Evolutionary conservation across 2,329 filamentous ascomycete species (phyloP).

Genomic region (Diplodia mutila): DNA sequence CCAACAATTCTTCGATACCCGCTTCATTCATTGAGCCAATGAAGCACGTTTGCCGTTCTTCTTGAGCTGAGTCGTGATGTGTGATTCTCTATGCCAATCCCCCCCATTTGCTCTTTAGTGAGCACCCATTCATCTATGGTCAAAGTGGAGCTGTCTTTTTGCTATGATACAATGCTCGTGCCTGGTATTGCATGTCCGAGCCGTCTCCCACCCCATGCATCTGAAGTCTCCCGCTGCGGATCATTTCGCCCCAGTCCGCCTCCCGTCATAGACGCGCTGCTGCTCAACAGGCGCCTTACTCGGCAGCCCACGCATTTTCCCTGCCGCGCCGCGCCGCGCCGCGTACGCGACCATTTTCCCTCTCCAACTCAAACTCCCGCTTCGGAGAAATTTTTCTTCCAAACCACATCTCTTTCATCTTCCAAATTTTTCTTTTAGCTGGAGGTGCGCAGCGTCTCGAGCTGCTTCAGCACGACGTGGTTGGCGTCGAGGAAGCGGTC

Average conservation of each 20-base stretch:
- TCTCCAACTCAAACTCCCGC: no score
- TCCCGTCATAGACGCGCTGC: neutral
- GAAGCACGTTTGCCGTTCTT: slow-evolving; percentile 25
- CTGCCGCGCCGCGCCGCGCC: no score
- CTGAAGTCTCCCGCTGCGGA: neutral
- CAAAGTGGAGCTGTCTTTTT: neutral
- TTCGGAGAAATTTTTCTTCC: no score
- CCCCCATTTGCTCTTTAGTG: neutral
- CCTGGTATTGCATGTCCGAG: neutral
- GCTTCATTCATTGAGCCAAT: slow-evolving; percentile 20
- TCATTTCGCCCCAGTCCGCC: neutral
- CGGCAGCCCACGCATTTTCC: neutral
- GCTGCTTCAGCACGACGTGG: slow-evolving; percentile 79
- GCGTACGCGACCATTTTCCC: neutral
- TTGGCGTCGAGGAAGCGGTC: slow-evolving; percentile 92
- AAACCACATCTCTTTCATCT: neutral
- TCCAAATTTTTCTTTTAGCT: neutral
- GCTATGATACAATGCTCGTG: slow-evolving; percentile 10
- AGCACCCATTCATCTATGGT: neutral
- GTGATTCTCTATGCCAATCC: neutral
- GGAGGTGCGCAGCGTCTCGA: slow-evolving; percentile 64
- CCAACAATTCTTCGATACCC: slow-evolving; percentile 23
- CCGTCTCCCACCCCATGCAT: neutral
- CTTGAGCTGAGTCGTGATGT: slow-evolving; percentile 19
- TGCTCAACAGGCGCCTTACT: no score